These are phyloP conservation scores for Candida anutae DNA, from an alignment of 1,139 yeast genomes.

Conservation along the genomic window DNA sequence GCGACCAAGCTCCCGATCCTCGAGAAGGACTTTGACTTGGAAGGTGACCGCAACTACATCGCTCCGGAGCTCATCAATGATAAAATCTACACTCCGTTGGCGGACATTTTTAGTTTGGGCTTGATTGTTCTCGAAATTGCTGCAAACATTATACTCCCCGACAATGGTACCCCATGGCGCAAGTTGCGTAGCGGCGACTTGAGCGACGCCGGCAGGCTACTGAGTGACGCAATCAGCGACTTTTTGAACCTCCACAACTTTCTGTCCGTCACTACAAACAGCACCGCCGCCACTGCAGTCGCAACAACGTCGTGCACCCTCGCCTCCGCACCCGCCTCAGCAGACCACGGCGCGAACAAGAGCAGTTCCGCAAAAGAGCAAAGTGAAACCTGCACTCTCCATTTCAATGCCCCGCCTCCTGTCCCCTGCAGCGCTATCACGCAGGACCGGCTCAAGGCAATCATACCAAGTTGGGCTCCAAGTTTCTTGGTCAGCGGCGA, in stretches of 20 bases:
- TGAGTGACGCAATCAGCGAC: constrained; percentile 45
- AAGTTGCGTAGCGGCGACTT: constrained; percentile 91
- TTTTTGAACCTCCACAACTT: constrained; percentile 34
- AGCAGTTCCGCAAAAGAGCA: no score
- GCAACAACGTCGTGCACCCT: constrained; percentile 3
- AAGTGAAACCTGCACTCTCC: no score
- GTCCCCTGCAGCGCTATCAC: neutral
- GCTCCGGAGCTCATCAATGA: constrained; percentile 91
- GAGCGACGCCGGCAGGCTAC: constrained; percentile 87
- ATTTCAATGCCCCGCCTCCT: neutral
- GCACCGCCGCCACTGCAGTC: constrained; percentile 6
- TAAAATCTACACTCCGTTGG: constrained; percentile 81
- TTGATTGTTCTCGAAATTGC: constrained; percentile 91
- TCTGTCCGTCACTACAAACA: constrained; percentile 29
- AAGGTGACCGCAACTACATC: constrained; percentile 95
- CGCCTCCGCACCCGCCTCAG: constrained; percentile 7
- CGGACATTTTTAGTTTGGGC: constrained; percentile 91
- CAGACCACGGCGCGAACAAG: no score
- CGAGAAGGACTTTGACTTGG: constrained; percentile 68
- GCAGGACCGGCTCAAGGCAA: constrained; percentile 8
- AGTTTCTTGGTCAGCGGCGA: constrained; percentile 65
- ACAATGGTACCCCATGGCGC: constrained; percentile 96
- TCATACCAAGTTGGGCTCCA: constrained; percentile 78
- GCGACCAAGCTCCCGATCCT: constrained; percentile 48
- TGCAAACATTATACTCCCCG: constrained; percentile 90